Conservation (phyloP, 352 stramenopile genomes). For the Globisporangium emineosum region DNA sequence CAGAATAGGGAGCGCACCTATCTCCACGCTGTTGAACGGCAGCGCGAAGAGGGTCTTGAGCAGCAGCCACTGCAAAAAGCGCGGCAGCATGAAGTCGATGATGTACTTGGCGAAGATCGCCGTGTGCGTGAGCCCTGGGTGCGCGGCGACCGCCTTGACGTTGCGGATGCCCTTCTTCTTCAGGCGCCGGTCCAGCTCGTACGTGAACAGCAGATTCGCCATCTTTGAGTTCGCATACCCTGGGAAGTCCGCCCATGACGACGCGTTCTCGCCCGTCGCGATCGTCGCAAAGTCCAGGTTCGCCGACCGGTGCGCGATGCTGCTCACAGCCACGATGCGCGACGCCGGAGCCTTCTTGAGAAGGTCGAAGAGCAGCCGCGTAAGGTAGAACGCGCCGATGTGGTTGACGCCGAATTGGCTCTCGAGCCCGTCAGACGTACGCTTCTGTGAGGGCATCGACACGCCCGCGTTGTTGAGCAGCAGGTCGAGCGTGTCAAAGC, state of each 20-base stretch:
- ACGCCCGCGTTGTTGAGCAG: slow-evolving; percentile 37
- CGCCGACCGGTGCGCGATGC: slow-evolving; percentile 26
- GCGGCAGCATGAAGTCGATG: slow-evolving; percentile 32
- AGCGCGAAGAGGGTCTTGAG: slow-evolving; percentile 37
- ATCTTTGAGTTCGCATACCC: slow-evolving; percentile 62
- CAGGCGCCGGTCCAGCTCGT: slow-evolving; percentile 50
- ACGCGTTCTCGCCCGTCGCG: slow-evolving; percentile 11
- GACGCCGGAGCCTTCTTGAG: slow-evolving; percentile 22
- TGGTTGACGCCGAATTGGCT: slow-evolving; percentile 52
- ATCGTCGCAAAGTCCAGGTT: slow-evolving; percentile 15
- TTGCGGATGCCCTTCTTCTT: slow-evolving; percentile 27
- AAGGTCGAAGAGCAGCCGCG: slow-evolving; percentile 33
- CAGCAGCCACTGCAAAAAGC: slow-evolving; percentile 31
- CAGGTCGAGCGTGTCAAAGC: slow-evolving; percentile 27
- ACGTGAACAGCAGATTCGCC: slow-evolving; percentile 59
- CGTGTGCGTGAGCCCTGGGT: slow-evolving; percentile 48
- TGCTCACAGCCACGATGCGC: slow-evolving; percentile 38
- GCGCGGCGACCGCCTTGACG: slow-evolving; percentile 45
- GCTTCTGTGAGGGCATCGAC: slow-evolving; percentile 10
- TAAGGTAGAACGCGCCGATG: slow-evolving; percentile 51
- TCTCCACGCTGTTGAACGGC: slow-evolving; percentile 40
- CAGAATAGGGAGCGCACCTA: slow-evolving; percentile 49
- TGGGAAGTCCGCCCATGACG: slow-evolving; percentile 21
- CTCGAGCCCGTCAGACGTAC: slow-evolving; percentile 27
- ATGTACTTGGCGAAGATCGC: slow-evolving; percentile 48